Evolutionary conservation across 371 early-diverging fungal species (phyloP).

Genomic region (Parasitella parasitica): DNA sequence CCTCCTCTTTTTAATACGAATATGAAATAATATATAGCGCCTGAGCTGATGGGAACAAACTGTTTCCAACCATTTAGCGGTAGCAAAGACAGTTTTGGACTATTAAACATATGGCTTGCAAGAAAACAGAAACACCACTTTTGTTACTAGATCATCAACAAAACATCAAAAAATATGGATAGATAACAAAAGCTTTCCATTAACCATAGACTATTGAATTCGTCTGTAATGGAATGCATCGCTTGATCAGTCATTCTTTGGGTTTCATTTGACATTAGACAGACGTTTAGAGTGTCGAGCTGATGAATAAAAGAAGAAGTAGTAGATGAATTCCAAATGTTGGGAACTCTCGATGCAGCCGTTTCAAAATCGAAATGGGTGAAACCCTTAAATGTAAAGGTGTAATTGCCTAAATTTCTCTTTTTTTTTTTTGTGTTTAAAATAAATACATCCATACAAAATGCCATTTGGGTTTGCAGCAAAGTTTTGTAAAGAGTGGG

Average conservation of each 20-base stretch:
- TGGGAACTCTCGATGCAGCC: background rate
- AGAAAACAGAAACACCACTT: no score
- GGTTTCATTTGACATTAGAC: slow-evolving; percentile 35
- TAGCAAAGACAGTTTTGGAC: no score
- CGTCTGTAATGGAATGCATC: slow-evolving; percentile 15
- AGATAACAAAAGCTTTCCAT: background rate
- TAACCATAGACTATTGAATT: slow-evolving; percentile 2
- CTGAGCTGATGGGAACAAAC: no score
- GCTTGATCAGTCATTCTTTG: slow-evolving; percentile 28
- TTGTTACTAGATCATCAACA: background rate
- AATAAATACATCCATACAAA: background rate
- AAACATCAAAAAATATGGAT: background rate
- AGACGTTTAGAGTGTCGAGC: slow-evolving; percentile 22
- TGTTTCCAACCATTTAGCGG: no score
- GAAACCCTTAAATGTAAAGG: background rate
- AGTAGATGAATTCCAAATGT: background rate
- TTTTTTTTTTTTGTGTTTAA: background rate
- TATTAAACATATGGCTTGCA: no score
- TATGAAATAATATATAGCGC: no score
- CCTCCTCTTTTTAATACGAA: no score
- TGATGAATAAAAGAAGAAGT: slow-evolving; percentile 2
- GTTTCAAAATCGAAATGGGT: background rate
- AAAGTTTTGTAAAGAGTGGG: slow-evolving; percentile 9
- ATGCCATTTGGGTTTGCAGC: slow-evolving; percentile 15
- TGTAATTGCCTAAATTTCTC: background rate